Base-by-base conservation (phyloP, 176 grass and related monocot genomes). In the Carex parvula region DNA sequence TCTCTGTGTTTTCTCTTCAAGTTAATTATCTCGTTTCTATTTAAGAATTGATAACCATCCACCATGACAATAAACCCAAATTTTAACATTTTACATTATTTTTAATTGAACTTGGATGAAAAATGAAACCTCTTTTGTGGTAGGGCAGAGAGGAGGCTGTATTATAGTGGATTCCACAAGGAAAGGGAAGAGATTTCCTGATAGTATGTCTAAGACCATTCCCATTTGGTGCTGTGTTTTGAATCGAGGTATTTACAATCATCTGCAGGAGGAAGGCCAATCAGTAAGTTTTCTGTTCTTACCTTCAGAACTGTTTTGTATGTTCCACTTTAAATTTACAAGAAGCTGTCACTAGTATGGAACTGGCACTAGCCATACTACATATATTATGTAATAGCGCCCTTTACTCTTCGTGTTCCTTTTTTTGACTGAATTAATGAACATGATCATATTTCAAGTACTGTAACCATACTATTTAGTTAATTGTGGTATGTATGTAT, bases 141-240 rank as follows among this genome's bases (percentile, higher is more conserved):
- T 88, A 98, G 95, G 92, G 83, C 91, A 95, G 83, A 93, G 85
- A 93, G 92, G 91, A 80, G 95, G 95, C 26, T 98, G 95, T 82
- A 88, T 93, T 81, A 92, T 98, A 71, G 91, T 95, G 48, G 95
- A 98, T 90, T 98, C 95, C 56, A 98, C 92, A 37, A 90, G 92
- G 54, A 93, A 67, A 85, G 92, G 95, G 37, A 98, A 98, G 70
- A 86, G 91, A 18, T 98, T 98, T 83, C 92, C 95, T 50, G 95
- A 98, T 80, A 94, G 92, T 61, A 90, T 98, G 95, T 93, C 95
- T 74, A 98, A 98, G 86, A 98, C 92, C 50, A 98, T 98, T 87
- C 92, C 95, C 14, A 95, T 98, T 65, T 98, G 92, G 95, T 89
- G 92, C 1, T 90, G 88, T 26, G 88, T 98, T n/a, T 71, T 98